A percentile compares a stretch with the other conserved stretches of the same genome.
These are phyloP conservation scores for Paulownia fortunei DNA, from an alignment of 257 asterid genomes.

Conservation along the genomic window DNA sequence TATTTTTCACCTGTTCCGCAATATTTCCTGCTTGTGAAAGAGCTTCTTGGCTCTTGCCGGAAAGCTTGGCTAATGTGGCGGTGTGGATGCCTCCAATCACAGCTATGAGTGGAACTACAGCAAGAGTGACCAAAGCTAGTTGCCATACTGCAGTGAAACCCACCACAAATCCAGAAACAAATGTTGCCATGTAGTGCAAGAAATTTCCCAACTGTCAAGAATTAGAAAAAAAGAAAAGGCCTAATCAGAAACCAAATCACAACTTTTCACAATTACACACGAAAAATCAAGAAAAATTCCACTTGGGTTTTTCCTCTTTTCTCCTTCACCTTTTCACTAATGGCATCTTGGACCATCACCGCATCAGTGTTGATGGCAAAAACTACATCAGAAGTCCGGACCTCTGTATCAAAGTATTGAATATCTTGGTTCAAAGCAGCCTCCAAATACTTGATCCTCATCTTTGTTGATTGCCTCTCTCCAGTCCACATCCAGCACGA, in stretches of 20 bases:
- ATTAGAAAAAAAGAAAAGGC: background rate
- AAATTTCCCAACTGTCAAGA: slow-evolving; percentile 83
- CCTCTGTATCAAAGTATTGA: slow-evolving; percentile 81
- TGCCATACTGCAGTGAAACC: slow-evolving; percentile 97
- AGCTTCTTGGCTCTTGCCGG: slow-evolving; percentile 78
- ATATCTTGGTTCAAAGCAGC: slow-evolving; percentile 90
- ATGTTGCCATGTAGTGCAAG: slow-evolving; percentile 94
- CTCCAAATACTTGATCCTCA: slow-evolving; percentile 85
- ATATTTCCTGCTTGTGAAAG: slow-evolving; percentile 91
- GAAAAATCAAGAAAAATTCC: background rate
- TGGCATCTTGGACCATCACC: slow-evolving; percentile 91
- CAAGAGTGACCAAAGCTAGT: slow-evolving; percentile 79
- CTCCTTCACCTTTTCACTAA: slow-evolving; percentile 87
- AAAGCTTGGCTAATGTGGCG: slow-evolving; percentile 68
- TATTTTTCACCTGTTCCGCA: slow-evolving; percentile 68
- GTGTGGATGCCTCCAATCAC: slow-evolving; percentile 81
- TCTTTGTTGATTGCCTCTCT: slow-evolving; percentile 86
- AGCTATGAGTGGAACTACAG: slow-evolving; percentile 91
- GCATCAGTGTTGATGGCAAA: slow-evolving; percentile 92
- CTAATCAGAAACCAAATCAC: slow-evolving; percentile 7
- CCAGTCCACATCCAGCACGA: slow-evolving; percentile 99
- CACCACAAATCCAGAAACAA: slow-evolving; percentile 89
- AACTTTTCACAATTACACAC: background rate
- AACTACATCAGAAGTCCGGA: slow-evolving; percentile 90
- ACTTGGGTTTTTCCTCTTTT: background rate